These are phyloP conservation scores for Argentina anserina DNA, from an alignment of 306 rosid genomes.

Conservation along the genomic window DNA sequence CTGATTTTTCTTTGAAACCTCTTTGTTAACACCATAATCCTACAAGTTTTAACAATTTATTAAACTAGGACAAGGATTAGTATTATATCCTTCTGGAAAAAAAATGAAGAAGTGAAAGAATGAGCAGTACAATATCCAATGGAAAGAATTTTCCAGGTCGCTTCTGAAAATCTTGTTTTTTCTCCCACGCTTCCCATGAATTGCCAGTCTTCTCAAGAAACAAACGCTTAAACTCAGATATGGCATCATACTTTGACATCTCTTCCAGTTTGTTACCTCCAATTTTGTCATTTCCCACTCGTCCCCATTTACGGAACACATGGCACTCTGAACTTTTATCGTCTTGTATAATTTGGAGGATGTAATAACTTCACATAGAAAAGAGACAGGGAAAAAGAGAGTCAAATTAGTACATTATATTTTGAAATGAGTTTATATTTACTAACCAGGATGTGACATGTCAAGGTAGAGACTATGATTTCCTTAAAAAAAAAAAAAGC, in stretches of 20 bases:
- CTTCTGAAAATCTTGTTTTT: slow-evolving; percentile 67
- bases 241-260: slow-evolving; percentile 74
- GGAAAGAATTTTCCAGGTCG: slow-evolving; percentile 97
- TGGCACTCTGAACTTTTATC: slow-evolving; percentile 75
- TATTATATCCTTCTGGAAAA: slow-evolving; percentile 4
- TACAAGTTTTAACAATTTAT: slow-evolving; percentile 30
- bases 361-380: slow-evolving; percentile 58
- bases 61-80: slow-evolving; percentile 8
- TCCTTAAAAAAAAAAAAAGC: not conserved
- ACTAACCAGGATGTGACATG: not conserved
- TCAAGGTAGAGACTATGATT: not conserved
- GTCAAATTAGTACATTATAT: not conserved
- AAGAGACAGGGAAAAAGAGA: slow-evolving; percentile 30
- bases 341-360: slow-evolving; percentile 89
- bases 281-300: slow-evolving; percentile 89
- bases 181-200: slow-evolving; percentile 99
- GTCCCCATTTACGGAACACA: slow-evolving; percentile 97
- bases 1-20: slow-evolving; percentile 47
- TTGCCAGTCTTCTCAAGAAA: slow-evolving; percentile 96
- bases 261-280: slow-evolving; percentile 74
- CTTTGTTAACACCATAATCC: slow-evolving; percentile 92
- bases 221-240: slow-evolving; percentile 69
- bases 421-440: not conserved
- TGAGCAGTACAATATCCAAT: slow-evolving; percentile 70
- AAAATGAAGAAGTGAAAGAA: slow-evolving; percentile 14